These are phyloP conservation scores for Saccharomyces jurei DNA, from an alignment of 805 yeast genomes.

Conservation along the genomic window DNA sequence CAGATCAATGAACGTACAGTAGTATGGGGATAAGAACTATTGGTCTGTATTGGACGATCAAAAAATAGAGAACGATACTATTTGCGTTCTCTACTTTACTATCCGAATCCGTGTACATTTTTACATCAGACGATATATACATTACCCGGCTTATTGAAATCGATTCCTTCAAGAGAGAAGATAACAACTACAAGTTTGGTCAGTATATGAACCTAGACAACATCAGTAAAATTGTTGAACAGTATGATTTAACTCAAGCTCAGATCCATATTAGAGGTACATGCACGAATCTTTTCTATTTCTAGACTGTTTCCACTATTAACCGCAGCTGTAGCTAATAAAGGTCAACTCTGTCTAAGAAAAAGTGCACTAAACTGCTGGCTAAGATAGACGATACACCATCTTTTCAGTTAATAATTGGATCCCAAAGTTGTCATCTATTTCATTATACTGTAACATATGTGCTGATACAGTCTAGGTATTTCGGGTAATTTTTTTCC, in stretches of 20 bases:
- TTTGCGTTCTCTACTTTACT: background rate
- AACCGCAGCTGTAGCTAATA: too few relatives aligned
- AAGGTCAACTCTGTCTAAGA: too few relatives aligned
- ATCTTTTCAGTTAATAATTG: too few relatives aligned
- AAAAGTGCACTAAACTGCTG: too few relatives aligned
- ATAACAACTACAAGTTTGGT: background rate
- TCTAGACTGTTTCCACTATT: too few relatives aligned
- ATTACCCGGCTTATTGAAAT: background rate
- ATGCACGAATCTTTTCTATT: too few relatives aligned
- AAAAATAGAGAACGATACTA: background rate
- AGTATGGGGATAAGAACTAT: background rate
- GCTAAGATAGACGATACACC: too few relatives aligned
- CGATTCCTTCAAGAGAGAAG: background rate
- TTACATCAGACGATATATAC: background rate
- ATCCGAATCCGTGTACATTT: slow-evolving; percentile 1
- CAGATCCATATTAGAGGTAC: too few relatives aligned
- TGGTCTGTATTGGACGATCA: background rate
- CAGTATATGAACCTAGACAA: background rate
- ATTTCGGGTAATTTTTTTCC: background rate
- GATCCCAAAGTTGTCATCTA: too few relatives aligned
- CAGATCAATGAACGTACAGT: background rate
- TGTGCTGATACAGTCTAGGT: background rate
- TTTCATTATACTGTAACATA: background rate
- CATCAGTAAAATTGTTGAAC: too few relatives aligned
- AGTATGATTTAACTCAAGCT: too few relatives aligned